These are phyloP conservation scores for Zygoascus flipseniorum DNA, from an alignment of 805 yeast genomes.

Conservation along the genomic window DNA sequence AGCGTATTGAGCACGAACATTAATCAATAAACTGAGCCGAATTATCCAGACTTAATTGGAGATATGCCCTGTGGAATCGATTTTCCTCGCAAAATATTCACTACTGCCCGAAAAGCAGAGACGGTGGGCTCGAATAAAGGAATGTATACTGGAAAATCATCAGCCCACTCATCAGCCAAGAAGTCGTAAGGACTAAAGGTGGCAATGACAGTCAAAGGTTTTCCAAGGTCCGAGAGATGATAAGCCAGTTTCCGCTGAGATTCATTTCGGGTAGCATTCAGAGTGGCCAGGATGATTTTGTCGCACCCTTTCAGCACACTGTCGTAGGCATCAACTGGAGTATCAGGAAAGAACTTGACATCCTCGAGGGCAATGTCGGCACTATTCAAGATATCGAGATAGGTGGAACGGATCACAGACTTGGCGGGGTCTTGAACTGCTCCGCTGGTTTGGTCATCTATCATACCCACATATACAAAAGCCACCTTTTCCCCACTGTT, in stretches of 20 bases:
- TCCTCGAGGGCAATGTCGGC: slow-evolving; percentile 37
- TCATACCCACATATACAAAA: slow-evolving; percentile 17
- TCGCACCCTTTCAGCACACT: slow-evolving; percentile 39
- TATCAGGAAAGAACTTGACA: slow-evolving; percentile 40
- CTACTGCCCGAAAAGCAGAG: not conserved
- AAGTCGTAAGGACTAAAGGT: slow-evolving; percentile 54
- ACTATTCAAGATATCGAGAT: slow-evolving; percentile 33
- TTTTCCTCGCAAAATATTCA: not conserved
- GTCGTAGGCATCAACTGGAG: slow-evolving; percentile 47
- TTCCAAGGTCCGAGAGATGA: slow-evolving; percentile 39
- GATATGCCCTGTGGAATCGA: not conserved
- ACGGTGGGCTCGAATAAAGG: not conserved
- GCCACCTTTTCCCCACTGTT: slow-evolving; percentile 18
- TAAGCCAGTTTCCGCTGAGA: slow-evolving; percentile 50
- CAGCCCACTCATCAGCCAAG: slow-evolving; percentile 25
- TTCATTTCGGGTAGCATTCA: slow-evolving; percentile 47
- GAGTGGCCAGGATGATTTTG: slow-evolving; percentile 34
- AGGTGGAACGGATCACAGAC: slow-evolving; percentile 27
- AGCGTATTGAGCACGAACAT: too few species aligned
- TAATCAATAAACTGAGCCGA: too few species aligned
- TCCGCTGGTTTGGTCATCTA: not conserved
- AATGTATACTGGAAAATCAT: not conserved
- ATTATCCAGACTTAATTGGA: not conserved
- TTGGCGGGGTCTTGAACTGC: slow-evolving; percentile 1
- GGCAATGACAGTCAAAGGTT: slow-evolving; percentile 48